Evolutionary conservation across 257 asterid genomes (phyloP).

Genomic region (Cynanchum wilfordii): DNA sequence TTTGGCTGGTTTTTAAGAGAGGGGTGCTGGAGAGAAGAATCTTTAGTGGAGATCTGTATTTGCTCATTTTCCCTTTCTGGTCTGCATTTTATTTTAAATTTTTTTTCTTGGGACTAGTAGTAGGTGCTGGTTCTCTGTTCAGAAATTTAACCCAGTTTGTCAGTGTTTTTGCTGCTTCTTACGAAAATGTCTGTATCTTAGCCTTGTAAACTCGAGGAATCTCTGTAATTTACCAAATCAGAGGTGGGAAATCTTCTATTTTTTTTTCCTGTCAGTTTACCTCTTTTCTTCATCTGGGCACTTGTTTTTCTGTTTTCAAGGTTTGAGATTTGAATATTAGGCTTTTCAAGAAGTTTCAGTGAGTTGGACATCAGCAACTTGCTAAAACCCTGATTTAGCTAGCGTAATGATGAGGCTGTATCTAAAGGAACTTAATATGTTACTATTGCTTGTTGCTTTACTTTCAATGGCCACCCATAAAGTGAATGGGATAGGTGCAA

Average conservation of each 20-base stretch:
- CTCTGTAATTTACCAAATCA: background rate
- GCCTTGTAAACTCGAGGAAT: background rate
- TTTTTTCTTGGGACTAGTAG: background rate
- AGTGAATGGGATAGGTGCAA: conserved; percentile 71
- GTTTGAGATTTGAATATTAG: conserved; percentile 12
- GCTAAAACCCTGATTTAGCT: background rate
- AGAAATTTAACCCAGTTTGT: background rate
- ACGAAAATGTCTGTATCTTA: background rate
- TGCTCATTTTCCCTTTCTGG: background rate
- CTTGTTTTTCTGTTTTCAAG: conserved; percentile 8
- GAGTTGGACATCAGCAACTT: background rate
- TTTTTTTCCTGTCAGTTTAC: background rate
- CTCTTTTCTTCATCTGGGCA: conserved; percentile 8
- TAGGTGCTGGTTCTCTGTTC: background rate
- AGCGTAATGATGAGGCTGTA: conserved; percentile 27
- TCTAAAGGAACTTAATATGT: conserved; percentile 11
- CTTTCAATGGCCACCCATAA: conserved; percentile 19
- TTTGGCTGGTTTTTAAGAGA: background rate
- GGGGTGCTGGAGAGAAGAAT: conserved; percentile 6
- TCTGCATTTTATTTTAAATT: background rate
- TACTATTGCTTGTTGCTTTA: conserved; percentile 12
- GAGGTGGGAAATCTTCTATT: background rate
- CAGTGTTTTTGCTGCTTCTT: background rate
- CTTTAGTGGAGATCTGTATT: conserved; percentile 9
- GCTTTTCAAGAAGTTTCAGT: background rate